Evolutionary conservation across 2,329 filamentous ascomycete species (phyloP).

Genomic region (Ascochyta clinopodiicola): DNA sequence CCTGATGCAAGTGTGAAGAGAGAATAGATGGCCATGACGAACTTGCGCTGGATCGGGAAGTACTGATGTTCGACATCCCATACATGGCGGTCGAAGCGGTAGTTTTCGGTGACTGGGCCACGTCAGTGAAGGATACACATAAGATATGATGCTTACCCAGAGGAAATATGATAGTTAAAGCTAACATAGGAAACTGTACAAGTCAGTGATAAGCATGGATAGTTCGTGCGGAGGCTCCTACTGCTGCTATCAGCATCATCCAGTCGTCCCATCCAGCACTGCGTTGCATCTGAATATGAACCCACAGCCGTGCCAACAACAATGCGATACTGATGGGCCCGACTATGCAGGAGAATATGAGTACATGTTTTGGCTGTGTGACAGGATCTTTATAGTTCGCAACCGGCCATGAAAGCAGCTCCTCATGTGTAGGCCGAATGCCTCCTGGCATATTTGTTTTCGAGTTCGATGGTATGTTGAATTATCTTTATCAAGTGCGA

Average conservation of each 20-base stretch:
- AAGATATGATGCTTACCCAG: conserved; percentile 12
- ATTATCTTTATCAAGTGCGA: too few relatives aligned
- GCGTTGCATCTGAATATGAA: conserved; percentile 26
- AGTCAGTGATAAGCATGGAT: background rate
- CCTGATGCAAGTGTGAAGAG: conserved; percentile 28
- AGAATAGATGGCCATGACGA: conserved; percentile 27
- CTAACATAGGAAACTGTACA: conserved; percentile 17
- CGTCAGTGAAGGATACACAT: conserved; percentile 5
- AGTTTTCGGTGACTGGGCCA: conserved; percentile 17
- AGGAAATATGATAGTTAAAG: conserved; percentile 29
- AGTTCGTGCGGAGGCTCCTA: background rate
- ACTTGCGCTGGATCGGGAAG: conserved; percentile 24
- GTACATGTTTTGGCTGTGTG: background rate
- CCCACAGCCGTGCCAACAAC: conserved; percentile 30
- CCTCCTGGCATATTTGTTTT: background rate
- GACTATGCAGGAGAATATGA: conserved; percentile 21
- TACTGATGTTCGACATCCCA: conserved; percentile 28
- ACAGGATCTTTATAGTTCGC: background rate
- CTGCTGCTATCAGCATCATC: conserved; percentile 31
- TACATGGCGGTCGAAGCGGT: conserved; percentile 26
- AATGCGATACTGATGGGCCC: conserved; percentile 25
- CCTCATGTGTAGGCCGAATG: background rate
- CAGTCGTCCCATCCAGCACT: conserved; percentile 33
- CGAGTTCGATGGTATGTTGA: too few relatives aligned
- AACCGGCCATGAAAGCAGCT: conserved; percentile 1